A percentile compares a stretch with the other conserved stretches of the same genome.
Conservation (phyloP, 1,284 basidiomycete species). For the Fereydounia khargensis region DNA sequence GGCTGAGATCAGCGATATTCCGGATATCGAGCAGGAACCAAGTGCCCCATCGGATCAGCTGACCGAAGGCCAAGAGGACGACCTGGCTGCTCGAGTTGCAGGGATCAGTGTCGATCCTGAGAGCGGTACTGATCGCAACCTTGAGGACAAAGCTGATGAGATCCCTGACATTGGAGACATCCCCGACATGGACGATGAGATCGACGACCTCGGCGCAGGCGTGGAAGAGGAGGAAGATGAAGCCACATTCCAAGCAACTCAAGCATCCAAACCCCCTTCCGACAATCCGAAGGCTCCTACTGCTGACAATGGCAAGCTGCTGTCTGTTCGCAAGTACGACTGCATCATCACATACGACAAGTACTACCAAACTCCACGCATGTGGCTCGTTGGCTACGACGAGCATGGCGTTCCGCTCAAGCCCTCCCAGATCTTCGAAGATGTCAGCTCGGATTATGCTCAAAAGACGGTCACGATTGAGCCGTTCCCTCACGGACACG, state of each 20-base stretch:
- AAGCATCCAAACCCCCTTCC: no score
- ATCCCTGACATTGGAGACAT: constrained; percentile 45
- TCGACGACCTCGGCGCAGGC: constrained; percentile 38
- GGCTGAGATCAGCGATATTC: constrained; percentile 47
- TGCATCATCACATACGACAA: constrained; percentile 99
- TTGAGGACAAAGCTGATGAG: constrained; percentile 12
- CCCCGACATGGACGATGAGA: constrained; percentile 48
- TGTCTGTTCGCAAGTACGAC: constrained; percentile 96
- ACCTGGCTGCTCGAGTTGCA: constrained; percentile 38
- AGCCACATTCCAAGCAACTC: constrained; percentile 38
- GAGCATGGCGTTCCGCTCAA: constrained; percentile 51
- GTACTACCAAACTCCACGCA: constrained; percentile 52
- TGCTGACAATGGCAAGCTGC: constrained; percentile 64
- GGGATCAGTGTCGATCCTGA: constrained; percentile 15
- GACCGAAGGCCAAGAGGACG: constrained; percentile 43
- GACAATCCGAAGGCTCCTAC: no score
- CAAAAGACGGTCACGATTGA: constrained; percentile 99
- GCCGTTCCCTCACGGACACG: constrained; percentile 89
- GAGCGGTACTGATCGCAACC: not conserved
- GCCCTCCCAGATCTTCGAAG: constrained; percentile 90
- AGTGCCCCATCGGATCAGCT: constrained; percentile 30
- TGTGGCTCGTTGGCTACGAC: constrained; percentile 56
- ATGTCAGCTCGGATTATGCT: constrained; percentile 93
- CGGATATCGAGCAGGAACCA: constrained; percentile 43
- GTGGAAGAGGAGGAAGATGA: constrained; percentile 48